Evolutionary conservation across 2,329 filamentous ascomycete species (phyloP).

Genomic region (Aspergillus sp.): DNA sequence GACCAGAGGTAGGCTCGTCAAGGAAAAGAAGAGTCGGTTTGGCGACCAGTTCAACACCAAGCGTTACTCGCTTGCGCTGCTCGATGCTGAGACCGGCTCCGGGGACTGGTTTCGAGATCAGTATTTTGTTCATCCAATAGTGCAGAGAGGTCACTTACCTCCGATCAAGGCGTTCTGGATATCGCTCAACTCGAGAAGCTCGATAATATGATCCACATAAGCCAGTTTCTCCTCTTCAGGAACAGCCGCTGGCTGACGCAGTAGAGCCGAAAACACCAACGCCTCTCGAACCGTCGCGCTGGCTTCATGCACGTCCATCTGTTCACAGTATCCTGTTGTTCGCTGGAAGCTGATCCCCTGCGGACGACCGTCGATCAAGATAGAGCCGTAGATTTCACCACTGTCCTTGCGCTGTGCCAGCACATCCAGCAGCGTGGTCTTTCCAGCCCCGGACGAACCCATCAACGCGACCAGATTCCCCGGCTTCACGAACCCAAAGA

Average conservation of each 20-base stretch:
- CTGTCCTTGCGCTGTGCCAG: constrained; percentile 45
- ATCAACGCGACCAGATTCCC: constrained; percentile 75
- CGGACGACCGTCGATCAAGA: constrained; percentile 44
- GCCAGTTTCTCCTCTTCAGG: constrained; percentile 59
- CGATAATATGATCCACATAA: constrained; percentile 65
- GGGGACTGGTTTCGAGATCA: constrained; percentile 27
- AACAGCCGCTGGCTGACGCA: constrained; percentile 58
- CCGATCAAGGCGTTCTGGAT: constrained; percentile 65
- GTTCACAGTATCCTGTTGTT: constrained; percentile 55
- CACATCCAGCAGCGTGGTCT: constrained; percentile 48
- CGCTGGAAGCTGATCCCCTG: constrained; percentile 49
- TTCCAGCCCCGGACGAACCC: constrained; percentile 74
- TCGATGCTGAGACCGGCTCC: constrained; percentile 64
- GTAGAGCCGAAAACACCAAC: constrained; percentile 61
- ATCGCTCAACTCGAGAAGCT: constrained; percentile 63
- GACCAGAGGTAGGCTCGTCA: constrained; percentile 61
- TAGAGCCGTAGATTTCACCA: constrained; percentile 43
- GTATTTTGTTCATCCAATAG: not conserved
- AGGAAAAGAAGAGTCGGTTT: constrained; percentile 63
- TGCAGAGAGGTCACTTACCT: constrained; percentile 21
- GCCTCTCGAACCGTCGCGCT: constrained; percentile 65
- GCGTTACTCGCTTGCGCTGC: constrained; percentile 63
- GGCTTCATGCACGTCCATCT: constrained; percentile 64
- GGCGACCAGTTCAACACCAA: constrained; percentile 60
- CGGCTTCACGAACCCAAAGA: constrained; percentile 70